Conservation (phyloP, 805 yeast species). For the Lachancea lanzarotensis region DNA sequence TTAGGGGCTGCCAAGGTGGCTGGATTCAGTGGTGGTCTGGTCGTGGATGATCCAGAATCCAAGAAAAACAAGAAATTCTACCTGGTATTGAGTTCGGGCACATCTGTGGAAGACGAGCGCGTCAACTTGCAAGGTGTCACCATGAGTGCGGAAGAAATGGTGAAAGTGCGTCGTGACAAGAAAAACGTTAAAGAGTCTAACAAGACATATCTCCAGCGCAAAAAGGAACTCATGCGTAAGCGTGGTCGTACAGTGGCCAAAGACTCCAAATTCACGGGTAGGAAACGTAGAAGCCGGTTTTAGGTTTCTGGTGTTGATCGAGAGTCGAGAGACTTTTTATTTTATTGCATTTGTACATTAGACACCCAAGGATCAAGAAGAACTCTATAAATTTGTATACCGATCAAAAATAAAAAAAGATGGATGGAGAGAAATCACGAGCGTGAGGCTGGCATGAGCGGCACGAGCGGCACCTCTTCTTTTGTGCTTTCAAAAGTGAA, state of each 20-base stretch:
- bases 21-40: slow-evolving; percentile 94
- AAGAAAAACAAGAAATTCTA: slow-evolving; percentile 88
- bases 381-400: not conserved
- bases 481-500: too few species aligned
- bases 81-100: slow-evolving; percentile 59
- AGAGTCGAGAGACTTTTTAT: not conserved
- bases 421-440: not conserved
- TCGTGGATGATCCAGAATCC: slow-evolving; percentile 88
- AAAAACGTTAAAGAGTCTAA: slow-evolving; percentile 54
- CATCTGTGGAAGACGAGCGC: slow-evolving; percentile 73
- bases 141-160: slow-evolving; percentile 60
- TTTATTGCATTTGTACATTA: slow-evolving; percentile 6
- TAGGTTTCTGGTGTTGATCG: slow-evolving; percentile 24
- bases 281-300: slow-evolving; percentile 67
- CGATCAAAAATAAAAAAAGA: not conserved
- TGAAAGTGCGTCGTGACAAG: slow-evolving; percentile 31
- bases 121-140: slow-evolving; percentile 75
- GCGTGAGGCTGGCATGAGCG: not conserved
- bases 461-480: too few species aligned
- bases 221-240: slow-evolving; percentile 88
- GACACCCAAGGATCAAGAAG: not conserved
- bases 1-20: slow-evolving; percentile 82
- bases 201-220: slow-evolving; percentile 77
- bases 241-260: slow-evolving; percentile 85
- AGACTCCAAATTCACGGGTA: slow-evolving; percentile 88